Conservation (phyloP, 257 asterid genomes). For the Jacaranda mimosifolia region DNA sequence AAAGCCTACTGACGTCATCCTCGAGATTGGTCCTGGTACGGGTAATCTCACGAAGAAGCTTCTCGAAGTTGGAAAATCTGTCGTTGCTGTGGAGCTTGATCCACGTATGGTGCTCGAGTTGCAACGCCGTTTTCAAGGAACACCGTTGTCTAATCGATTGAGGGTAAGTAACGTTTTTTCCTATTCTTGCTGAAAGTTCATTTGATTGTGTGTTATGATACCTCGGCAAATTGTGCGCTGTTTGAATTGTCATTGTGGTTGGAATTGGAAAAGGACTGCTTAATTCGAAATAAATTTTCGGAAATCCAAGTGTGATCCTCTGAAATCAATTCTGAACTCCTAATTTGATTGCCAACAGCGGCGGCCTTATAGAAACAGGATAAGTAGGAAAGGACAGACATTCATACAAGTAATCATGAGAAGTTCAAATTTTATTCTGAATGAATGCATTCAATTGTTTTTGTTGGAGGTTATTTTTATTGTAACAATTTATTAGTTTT, state of each 20-base stretch:
- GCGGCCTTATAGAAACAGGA: neutral
- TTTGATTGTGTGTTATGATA: neutral
- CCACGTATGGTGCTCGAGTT: slow-evolving; percentile 97
- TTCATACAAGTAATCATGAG: neutral
- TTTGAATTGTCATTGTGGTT: neutral
- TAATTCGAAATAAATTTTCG: neutral
- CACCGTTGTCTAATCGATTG: slow-evolving; percentile 73
- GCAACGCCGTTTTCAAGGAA: slow-evolving; percentile 91
- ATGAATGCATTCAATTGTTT: slow-evolving; percentile 13
- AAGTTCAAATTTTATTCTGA: neutral
- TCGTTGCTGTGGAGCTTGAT: slow-evolving; percentile 89
- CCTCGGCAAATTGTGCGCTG: neutral
- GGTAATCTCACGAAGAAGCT: slow-evolving; percentile 98
- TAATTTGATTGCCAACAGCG: neutral
- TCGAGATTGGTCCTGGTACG: slow-evolving; percentile 97
- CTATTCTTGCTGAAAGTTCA: neutral
- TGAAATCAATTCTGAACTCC: neutral
- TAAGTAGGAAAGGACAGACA: neutral
- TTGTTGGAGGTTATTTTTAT: neutral
- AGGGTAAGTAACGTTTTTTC: slow-evolving; percentile 42
- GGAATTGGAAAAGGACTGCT: neutral
- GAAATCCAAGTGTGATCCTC: neutral
- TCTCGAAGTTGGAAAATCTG: slow-evolving; percentile 90
- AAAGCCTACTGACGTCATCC: slow-evolving; percentile 80
- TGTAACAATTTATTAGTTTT: neutral